Evolutionary conservation across 2,329 filamentous ascomycete genomes (phyloP), one percentile per base, ranked within the genome.

Genomic region (Cordyceps fumosorosea): DNA sequence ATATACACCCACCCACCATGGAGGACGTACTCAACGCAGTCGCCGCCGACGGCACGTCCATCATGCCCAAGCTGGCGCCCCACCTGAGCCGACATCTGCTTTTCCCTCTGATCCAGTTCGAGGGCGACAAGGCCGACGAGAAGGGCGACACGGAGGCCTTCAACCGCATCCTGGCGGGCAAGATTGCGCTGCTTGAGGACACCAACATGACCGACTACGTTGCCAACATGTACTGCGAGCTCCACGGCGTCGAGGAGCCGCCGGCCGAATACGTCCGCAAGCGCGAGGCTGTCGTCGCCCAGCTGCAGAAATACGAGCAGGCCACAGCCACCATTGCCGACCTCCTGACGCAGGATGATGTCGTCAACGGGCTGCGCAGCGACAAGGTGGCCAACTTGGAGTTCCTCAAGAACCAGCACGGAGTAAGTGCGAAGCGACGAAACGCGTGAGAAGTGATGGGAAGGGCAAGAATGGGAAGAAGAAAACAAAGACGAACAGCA

Each of bases 171-270:
- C 88, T 89, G 66, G 86, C 89, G 74, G 87, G 92, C 70, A 96
- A 96, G 78, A 96, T 93, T 76, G 89, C 93, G 78, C 87, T 99
- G 63, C 86, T 99, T 69, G 93, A 96, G 81, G 88, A 92, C 76
- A 98, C 95, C 72, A 97, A 98, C 83, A 99, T 99, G 95, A 95
- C 89, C 71, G 95, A 99, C 78, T 99, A 96, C 75, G 91, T 98
- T 60, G 93, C 93, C 72, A 90, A 89, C 72, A 81, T 99, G 68
- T 91, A 96, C 82, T 89, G 90, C 75, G 90, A 97, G 72, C 86
- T 99, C 68, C 87, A 98, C 80, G 84, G 88, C 69, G 85, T 91
- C 66, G 83, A 89, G 64, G 84, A 90, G 65, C 80, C 89, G 60
- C 93, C 95, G 56, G 84, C 89, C 66, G 92, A 97, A 77, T 98